Conservation (phyloP, 2,329 filamentous ascomycete species). For the Claviceps sp. region DNA sequence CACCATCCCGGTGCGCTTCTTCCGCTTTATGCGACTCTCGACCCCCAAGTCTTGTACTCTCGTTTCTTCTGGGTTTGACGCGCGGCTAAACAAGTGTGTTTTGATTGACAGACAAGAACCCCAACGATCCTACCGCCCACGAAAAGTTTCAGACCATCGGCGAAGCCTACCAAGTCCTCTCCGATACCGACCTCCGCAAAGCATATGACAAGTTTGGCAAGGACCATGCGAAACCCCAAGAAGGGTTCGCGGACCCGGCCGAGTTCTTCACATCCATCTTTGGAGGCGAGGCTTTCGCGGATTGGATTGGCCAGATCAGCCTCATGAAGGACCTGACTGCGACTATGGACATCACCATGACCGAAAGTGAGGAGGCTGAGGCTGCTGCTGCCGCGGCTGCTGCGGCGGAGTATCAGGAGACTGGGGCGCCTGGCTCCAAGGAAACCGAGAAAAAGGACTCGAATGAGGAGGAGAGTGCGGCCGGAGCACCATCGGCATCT, state of each 20-base stretch:
- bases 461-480: conserved; percentile 21
- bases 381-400: conserved; percentile 11
- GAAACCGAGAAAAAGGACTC: conserved; percentile 43
- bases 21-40: too few relatives aligned
- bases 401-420: conserved; percentile 22
- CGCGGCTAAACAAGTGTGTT: background rate
- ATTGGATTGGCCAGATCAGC: conserved; percentile 96
- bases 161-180: conserved; percentile 68
- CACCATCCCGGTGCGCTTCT: conserved; percentile 62
- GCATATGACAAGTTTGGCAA: conserved; percentile 97
- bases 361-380: conserved; percentile 51
- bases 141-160: conserved; percentile 85
- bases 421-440: conserved; percentile 43
- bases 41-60: background rate
- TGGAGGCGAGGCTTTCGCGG: conserved; percentile 85
- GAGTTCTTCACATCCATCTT: conserved; percentile 99
- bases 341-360: conserved; percentile 95
- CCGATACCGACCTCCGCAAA: conserved; percentile 71
- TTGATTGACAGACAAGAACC: conserved; percentile 70
- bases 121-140: conserved; percentile 85
- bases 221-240: conserved; percentile 78
- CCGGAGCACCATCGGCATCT: conserved; percentile 5
- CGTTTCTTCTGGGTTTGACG: background rate
- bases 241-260: conserved; percentile 87
- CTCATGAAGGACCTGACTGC: conserved; percentile 97